Evolutionary conservation across 2,329 filamentous ascomycete genomes (phyloP).

Genomic region (Colletotrichum echinochloae): DNA sequence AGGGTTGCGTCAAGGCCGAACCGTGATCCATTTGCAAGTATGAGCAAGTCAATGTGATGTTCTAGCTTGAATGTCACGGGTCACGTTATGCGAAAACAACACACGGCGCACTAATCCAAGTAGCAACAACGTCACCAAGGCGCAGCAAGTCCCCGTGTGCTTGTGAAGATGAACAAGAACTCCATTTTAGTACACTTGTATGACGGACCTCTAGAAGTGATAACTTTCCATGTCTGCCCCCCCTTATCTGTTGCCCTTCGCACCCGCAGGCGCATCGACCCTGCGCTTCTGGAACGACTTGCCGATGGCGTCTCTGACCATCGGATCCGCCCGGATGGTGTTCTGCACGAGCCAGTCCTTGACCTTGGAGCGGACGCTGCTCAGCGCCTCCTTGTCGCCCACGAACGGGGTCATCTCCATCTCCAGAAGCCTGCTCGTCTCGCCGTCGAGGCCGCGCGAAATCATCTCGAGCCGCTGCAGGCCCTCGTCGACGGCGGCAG

Average conservation of each 20-base stretch:
- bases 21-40: not conserved
- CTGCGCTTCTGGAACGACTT: conserved; percentile 73
- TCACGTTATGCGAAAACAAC: not conserved
- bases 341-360: conserved; percentile 91
- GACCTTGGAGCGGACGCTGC: conserved; percentile 76
- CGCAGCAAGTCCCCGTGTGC: not conserved
- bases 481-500: conserved; percentile 53
- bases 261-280: conserved; percentile 71
- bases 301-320: conserved; percentile 84
- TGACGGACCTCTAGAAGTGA: not conserved
- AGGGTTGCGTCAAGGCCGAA: not conserved
- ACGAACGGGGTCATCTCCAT: conserved; percentile 86
- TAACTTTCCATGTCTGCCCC: not conserved
- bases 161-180: not conserved
- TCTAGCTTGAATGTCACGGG: not conserved
- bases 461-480: conserved; percentile 75
- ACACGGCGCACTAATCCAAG: not conserved
- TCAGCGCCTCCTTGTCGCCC: conserved; percentile 74
- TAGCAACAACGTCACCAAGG: not conserved
- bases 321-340: conserved; percentile 81
- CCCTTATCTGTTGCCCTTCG: conserved; percentile 61
- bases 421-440: conserved; percentile 76
- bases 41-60: no score
- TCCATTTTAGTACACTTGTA: not conserved
- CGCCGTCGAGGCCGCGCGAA: conserved; percentile 71